A percentile compares a stretch with the other conserved stretches of the same genome.
phyloP scores from a whole-genome alignment of 345 rosid species.

The Gossypium australe region DNA sequence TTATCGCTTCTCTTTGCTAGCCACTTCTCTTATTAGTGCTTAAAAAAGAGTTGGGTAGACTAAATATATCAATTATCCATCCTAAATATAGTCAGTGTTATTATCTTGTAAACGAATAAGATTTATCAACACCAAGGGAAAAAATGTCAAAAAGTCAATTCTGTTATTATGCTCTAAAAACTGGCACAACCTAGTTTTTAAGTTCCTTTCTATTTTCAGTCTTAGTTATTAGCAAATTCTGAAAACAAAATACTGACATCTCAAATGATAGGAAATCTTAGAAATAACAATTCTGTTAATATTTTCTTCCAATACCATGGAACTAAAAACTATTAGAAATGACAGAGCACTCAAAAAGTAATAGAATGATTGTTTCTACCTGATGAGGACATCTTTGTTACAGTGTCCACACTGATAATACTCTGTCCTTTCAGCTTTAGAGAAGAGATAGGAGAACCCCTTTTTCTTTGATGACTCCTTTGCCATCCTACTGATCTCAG shows the following conservation, averaged over 20 bases:
- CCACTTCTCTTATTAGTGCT: not conserved
- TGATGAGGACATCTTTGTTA: slow-evolving; percentile 62
- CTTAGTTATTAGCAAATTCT: not conserved
- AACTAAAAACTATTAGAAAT: not conserved
- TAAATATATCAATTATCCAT: not conserved
- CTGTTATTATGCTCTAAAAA: not conserved
- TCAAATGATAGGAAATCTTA: not conserved
- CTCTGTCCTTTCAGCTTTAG: slow-evolving; percentile 68
- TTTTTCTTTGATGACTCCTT: slow-evolving; percentile 39
- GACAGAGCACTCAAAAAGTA: not conserved
- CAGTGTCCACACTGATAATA: slow-evolving; percentile 69
- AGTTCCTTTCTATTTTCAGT: not conserved
- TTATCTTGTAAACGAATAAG: not conserved
- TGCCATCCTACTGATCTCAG: slow-evolving; percentile 25
- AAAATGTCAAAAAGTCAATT: not conserved
- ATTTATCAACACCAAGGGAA: not conserved
- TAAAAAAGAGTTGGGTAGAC: not conserved
- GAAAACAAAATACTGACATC: not conserved
- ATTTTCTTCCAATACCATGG: not conserved
- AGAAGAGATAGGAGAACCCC: slow-evolving; percentile 80
- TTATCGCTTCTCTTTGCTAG: not conserved
- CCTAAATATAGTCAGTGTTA: not conserved
- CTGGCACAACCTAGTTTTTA: not conserved
- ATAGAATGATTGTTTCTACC: slow-evolving; percentile 33
- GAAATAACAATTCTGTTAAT: not conserved